These are phyloP conservation scores for Hyaloscypha finlandica DNA, from an alignment of 495 filamentous ascomycete species.

Conservation along the genomic window DNA sequence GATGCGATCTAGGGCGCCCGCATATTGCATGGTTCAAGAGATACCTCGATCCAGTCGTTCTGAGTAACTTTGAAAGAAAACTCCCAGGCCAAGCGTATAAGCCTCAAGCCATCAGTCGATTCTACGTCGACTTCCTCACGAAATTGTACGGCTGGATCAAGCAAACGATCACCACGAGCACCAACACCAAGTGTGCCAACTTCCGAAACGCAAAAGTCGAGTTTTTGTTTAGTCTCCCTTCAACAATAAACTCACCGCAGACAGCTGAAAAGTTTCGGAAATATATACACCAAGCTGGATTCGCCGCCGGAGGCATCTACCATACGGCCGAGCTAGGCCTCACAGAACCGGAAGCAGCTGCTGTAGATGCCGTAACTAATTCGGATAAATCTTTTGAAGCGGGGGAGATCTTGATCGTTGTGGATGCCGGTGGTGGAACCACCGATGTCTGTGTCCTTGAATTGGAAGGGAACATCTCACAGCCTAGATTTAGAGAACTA, in stretches of 20 bases:
- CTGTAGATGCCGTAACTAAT: conserved; percentile 11
- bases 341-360: conserved; percentile 14
- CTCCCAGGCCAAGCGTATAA: not conserved
- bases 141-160: not conserved
- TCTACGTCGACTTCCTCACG: not conserved
- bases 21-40: conserved; percentile 13
- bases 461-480: not conserved
- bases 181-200: too few species aligned
- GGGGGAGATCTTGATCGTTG: conserved; percentile 5
- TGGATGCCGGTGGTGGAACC: conserved; percentile 11
- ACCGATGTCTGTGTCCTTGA: conserved; percentile 14
- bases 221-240: conserved; percentile 9
- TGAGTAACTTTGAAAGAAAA: not conserved
- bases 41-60: conserved; percentile 5
- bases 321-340: conserved; percentile 6
- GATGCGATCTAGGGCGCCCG: not conserved
- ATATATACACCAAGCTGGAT: conserved; percentile 7
- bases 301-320: conserved; percentile 1
- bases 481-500: conserved; percentile 8
- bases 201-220: conserved; percentile 5
- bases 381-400: not conserved
- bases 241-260: not conserved
- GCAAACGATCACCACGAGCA: too few species aligned
- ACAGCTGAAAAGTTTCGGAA: not conserved
- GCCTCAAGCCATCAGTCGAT: not conserved